phyloP scores from a whole-genome alignment of 345 rosid genomes.

The Diplotaxis tenuifolia region DNA sequence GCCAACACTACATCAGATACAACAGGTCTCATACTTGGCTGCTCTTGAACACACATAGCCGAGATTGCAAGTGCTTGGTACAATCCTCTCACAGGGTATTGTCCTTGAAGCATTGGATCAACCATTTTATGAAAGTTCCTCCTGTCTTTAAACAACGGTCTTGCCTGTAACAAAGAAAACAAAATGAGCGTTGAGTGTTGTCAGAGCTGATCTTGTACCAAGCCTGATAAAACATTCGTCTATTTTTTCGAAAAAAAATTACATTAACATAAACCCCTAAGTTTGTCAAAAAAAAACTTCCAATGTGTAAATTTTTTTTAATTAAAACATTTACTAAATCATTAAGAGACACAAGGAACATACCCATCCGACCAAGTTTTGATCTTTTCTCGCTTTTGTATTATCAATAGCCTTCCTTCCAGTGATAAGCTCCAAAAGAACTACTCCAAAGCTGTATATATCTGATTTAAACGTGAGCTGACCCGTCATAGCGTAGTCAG shows the following conservation, averaged over 20 bases:
- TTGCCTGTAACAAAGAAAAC: constrained; percentile 49
- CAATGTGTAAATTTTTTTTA: too few relatives aligned
- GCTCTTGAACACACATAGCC: constrained; percentile 95
- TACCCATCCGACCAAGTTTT: constrained; percentile 90
- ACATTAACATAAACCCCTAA: too few relatives aligned
- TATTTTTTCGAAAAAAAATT: too few relatives aligned
- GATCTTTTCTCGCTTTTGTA: constrained; percentile 52
- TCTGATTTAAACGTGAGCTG: constrained; percentile 89
- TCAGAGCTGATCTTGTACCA: too few relatives aligned
- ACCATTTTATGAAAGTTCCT: constrained; percentile 68
- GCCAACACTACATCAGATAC: constrained; percentile 82
- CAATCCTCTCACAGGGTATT: constrained; percentile 69
- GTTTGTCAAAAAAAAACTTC: too few relatives aligned
- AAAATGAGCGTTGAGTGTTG: background rate
- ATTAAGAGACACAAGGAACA: constrained; percentile 18
- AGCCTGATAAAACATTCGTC: too few relatives aligned
- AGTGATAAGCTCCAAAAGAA: constrained; percentile 79
- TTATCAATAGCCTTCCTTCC: constrained; percentile 85
- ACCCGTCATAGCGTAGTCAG: constrained; percentile 94
- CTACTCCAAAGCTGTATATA: constrained; percentile 90
- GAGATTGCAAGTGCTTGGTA: constrained; percentile 91
- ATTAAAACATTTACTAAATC: too few relatives aligned
- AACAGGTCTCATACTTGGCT: constrained; percentile 73
- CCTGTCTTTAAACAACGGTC: constrained; percentile 82
- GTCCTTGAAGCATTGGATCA: constrained; percentile 74